Evolutionary conservation across 371 early-diverging fungal genomes (phyloP), one percentile per base, ranked within the genome.

Genomic region (Choanephora cucurbitarum): DNA sequence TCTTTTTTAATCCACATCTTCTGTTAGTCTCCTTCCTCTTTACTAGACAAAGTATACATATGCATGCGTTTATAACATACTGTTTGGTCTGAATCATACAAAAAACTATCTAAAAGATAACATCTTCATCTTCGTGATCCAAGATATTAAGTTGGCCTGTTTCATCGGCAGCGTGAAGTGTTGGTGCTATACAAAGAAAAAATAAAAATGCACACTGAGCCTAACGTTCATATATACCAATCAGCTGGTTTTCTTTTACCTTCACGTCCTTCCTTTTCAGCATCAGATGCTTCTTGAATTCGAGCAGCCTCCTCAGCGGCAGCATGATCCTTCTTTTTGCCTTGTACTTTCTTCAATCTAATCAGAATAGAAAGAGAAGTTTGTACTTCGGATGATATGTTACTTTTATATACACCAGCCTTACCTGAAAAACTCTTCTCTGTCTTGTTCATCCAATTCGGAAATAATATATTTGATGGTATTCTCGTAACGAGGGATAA

Each of bases 371-470:
- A n/a, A n/a, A n/a, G n/a, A n/a, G n/a, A n/a, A n/a, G n/a, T n/a
- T n/a, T n/a, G n/a, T n/a, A n/a, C n/a, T n/a, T n/a, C n/a, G n/a
- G n/a, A n/a, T n/a, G n/a, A n/a, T n/a, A n/a, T n/a, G n/a, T n/a
- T n/a, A n/a, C n/a, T n/a, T n/a, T n/a, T n/a, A n/a, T n/a, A n/a
- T n/a, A n/a, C n/a, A n/a, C n/a, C 44, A 40, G 2, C 44, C 21
- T 44, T 70, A 88, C 85, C 97, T 83, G 73, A 96, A 99, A 80
- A 99, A 99, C 66, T 99, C 99, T 78, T 99, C 99, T 72, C 99
- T 88, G 70, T 99, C 99, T 81, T 92, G 92, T 73, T 99, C 99
- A 68, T 99, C 99, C 51, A 99, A 85, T 76, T 99, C 99, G 24
- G 97, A 93, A 46, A 88, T 88, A 61, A 99, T 97, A 72, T 95